A percentile compares a stretch with the other conserved stretches of the same genome.
Evolutionary conservation across 768 basidiomycete genomes (phyloP).

Genomic region (Tricholoma terreum): DNA sequence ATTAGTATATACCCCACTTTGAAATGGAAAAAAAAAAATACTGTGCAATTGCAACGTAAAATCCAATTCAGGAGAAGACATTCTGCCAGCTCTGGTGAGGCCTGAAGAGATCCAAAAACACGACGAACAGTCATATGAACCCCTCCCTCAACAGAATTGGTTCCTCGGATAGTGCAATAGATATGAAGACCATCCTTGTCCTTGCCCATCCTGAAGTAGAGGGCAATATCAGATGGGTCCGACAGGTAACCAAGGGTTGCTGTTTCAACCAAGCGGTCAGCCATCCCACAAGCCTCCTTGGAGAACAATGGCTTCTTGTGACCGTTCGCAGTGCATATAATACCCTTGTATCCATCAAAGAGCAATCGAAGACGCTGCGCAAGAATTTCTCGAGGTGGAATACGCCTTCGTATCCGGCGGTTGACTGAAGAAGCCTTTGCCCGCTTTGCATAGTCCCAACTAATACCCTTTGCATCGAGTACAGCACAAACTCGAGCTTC

Average conservation of each 20-base stretch:
- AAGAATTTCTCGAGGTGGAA: not conserved
- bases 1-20: not conserved
- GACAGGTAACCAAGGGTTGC: too few species aligned
- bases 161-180: constrained; percentile 16
- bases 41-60: not conserved
- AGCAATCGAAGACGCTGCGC: not conserved
- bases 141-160: constrained; percentile 23
- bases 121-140: constrained; percentile 16
- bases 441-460: not conserved
- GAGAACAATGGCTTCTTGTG: too few species aligned
- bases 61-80: not conserved
- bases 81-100: constrained; percentile 18
- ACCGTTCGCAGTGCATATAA: too few species aligned
- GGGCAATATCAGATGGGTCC: too few species aligned
- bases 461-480: not conserved
- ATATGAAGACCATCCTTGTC: constrained; percentile 16
- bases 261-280: too few species aligned
- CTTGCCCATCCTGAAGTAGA: constrained; percentile 10
- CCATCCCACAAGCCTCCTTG: too few species aligned
- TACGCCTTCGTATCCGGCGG: not conserved
- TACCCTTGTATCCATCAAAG: too few species aligned
- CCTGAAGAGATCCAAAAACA: constrained; percentile 22
- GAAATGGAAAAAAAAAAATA: not conserved
- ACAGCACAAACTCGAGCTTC: not conserved
- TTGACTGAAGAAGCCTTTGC: too few species aligned